Evolutionary conservation across 2,329 filamentous ascomycete species (phyloP).

Genomic region (Epichloe sylvatica): DNA sequence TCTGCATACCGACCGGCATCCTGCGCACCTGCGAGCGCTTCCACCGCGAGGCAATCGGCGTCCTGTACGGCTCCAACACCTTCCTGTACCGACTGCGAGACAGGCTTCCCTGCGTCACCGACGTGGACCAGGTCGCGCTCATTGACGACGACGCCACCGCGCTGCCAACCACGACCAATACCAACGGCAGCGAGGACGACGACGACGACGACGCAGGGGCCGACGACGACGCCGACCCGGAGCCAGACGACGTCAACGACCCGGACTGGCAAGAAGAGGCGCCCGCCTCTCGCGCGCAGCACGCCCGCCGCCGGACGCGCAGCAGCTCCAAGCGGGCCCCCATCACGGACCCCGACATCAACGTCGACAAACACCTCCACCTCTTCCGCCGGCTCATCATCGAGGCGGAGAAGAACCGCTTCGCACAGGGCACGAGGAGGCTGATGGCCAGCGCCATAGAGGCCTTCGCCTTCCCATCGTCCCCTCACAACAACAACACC

Average conservation of each 20-base stretch:
- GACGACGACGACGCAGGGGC: constrained; percentile 5
- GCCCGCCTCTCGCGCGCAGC: not conserved
- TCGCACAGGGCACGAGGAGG: constrained; percentile 10
- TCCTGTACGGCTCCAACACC: constrained; percentile 34
- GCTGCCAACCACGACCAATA: not conserved
- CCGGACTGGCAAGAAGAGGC: constrained; percentile 8
- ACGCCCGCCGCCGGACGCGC: not conserved
- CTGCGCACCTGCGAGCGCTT: constrained; percentile 22
- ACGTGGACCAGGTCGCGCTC: constrained; percentile 8
- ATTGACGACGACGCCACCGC: constrained; percentile 7
- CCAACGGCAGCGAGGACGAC: constrained; percentile 4
- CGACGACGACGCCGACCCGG: constrained; percentile 5
- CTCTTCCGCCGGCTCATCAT: constrained; percentile 29
- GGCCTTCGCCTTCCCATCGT: constrained; percentile 17
- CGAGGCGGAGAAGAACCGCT: constrained; percentile 29
- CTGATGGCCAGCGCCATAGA: constrained; percentile 24
- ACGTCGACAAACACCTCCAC: constrained; percentile 21
- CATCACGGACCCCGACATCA: constrained; percentile 11
- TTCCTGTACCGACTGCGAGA: constrained; percentile 35
- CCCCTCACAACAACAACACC: constrained; percentile 1
- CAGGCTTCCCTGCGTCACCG: constrained; percentile 7
- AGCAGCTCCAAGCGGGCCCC: not conserved
- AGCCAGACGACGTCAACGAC: constrained; percentile 4
- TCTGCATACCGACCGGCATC: constrained; percentile 22
- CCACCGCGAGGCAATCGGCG: constrained; percentile 22